phyloP scores from a whole-genome alignment of 768 basidiomycete genomes.

The Tubosaeta sp. region DNA sequence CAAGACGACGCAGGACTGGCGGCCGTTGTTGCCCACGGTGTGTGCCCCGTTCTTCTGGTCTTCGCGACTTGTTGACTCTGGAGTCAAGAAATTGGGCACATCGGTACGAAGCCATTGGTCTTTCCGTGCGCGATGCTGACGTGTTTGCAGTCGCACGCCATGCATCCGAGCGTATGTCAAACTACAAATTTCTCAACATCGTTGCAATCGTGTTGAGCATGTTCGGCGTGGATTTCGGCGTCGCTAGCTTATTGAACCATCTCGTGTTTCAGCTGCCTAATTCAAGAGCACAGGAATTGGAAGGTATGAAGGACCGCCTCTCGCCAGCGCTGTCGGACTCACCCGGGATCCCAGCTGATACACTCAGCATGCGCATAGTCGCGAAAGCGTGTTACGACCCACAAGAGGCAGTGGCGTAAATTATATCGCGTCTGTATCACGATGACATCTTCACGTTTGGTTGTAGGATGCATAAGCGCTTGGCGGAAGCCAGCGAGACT shows the following conservation, averaged over 20 bases:
- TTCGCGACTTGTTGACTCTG: background rate
- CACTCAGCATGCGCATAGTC: conserved; percentile 77
- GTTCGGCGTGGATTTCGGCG: conserved; percentile 50
- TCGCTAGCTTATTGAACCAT: conserved; percentile 45
- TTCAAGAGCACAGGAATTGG: conserved; percentile 74
- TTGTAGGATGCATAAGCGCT: conserved; percentile 64
- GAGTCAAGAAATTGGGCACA: conserved; percentile 71
- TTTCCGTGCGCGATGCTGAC: background rate
- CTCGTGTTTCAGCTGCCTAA: conserved; percentile 73
- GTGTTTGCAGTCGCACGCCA: conserved; percentile 51
- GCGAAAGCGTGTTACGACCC: conserved; percentile 88
- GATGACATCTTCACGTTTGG: background rate
- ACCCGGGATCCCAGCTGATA: conserved; percentile 56
- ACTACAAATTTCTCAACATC: conserved; percentile 37
- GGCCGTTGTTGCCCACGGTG: conserved; percentile 81
- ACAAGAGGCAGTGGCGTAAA: conserved; percentile 62
- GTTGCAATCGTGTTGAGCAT: conserved; percentile 42
- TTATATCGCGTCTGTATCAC: background rate
- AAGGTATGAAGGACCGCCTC: conserved; percentile 45
- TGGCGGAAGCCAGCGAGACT: conserved; percentile 53
- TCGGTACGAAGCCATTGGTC: conserved; percentile 38
- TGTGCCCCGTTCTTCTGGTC: background rate
- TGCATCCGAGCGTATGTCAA: conserved; percentile 46
- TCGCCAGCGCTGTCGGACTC: background rate
- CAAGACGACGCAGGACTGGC: conserved; percentile 79